Base-by-base conservation (phyloP, 2,329 filamentous ascomycete species). In the Aureobasidium vineae region DNA sequence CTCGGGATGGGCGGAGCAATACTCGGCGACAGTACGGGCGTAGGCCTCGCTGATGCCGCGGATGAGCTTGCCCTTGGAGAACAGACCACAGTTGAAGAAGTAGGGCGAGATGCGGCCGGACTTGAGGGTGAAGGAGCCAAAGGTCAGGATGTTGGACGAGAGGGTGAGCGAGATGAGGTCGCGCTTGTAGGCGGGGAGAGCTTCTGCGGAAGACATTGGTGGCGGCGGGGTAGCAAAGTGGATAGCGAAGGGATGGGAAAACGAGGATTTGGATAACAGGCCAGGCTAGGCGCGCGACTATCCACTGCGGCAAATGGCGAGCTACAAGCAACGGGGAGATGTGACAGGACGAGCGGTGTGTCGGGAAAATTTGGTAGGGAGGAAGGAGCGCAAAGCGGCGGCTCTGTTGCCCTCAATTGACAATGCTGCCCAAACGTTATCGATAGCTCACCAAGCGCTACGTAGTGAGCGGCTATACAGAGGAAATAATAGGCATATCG, bases 31-130 rank as follows among this genome's bases (percentile, higher is more conserved):
- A 1, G 84, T 83, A 65, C 83, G 80, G 1, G 94, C 94, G 78
- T 94, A 98, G 67, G 94, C 92, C 47, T 87, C 85, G 63, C 90
- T 86, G 71, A 97, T 90, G 66, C 92, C 87, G 69, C 85, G 85
- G 70, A 96, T 86, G 36, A 97, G 86, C 69, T 88, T 84, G 26
- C 89, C 90, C 63, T 88, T 88, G 83, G 95, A 92, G 80, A 98
- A 96, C 73, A 91, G 87, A 68, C 93, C 92, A 54, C 93, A 92
- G 79, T 97, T 97, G 87, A 98, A 96, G 84, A 98, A 98, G 85
- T 98, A 98, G 49, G 95, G 95, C 15, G 92, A 97, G 73, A 77
- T 84, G 74, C 94, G 91, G 79, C 91, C 91, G 64, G 93, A 97
- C 82, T 99, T 99, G 75, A 99, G 87, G 72, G 89, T 90, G 81